Evolutionary conservation across 305 asterid species (phyloP), one percentile per base, ranked within the genome.

Genomic region (Fraxinus velutina): DNA sequence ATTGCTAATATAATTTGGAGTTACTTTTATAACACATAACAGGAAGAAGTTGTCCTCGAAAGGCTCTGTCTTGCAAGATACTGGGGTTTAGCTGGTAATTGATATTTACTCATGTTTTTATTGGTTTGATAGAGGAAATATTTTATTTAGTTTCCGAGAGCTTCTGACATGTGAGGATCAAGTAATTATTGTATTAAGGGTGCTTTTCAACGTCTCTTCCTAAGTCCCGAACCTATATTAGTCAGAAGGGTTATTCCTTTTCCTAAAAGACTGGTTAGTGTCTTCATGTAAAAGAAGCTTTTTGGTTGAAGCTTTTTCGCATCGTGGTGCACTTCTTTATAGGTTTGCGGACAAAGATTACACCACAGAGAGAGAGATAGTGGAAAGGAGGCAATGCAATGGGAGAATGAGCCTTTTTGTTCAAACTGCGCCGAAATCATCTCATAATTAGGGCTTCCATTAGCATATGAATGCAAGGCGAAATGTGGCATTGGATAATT

Each of bases 41-140:
- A 93, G 98, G 99, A 93, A 87, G 97, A 93, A 87, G 97, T 93
- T 85, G 99, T 95, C 83, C 96, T 95, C 79, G 92, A 95, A 84
- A 90, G 99, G 88, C 94, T 93, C 92, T 93, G 99, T 39, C 13
- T 29, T 29, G 30, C 30, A 29, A 29, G 30, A 29, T 29, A 29
- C 30, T 29, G 30, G 30, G 30, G 30, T 29, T 29, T 29, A 29
- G 30, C 30, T 29, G 30, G 30, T 29, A 29, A 29, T 29, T 1
- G 30, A 29, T 29, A 29, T 29, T 29, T 29, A 39, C 15, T 9
- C 50, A 39, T 1, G 15, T 9, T 39, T 39, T 39, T 39, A 39
- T 39, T 39, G 50, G 15, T 39, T 39, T 39, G 50, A 39, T 39
- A 39, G 50, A 39, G 0, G 50, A 39, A 39, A 39, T 39, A 8